Conservation (phyloP, 192 early-diverging fungal genomes). For the Entomortierella parvispora region DNA sequence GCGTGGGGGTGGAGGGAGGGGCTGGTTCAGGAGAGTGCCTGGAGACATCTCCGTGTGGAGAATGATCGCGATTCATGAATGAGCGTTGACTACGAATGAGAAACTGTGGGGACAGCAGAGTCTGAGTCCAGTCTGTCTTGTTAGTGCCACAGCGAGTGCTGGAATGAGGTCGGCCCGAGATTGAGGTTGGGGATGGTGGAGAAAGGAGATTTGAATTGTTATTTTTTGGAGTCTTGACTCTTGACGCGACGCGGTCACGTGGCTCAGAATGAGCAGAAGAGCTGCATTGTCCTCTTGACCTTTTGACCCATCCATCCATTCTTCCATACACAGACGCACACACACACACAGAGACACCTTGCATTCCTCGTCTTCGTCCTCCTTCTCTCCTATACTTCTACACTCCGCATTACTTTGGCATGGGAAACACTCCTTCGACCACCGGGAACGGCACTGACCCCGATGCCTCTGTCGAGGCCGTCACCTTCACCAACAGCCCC, state of each 20-base stretch:
- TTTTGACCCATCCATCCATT: not conserved
- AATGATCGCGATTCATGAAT: no score
- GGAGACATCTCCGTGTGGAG: no score
- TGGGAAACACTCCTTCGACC: conserved; percentile 49
- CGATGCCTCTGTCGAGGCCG: conserved; percentile 28
- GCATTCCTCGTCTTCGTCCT: not conserved
- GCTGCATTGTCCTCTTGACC: not conserved
- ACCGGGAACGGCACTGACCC: conserved; percentile 17
- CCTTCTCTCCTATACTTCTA: not conserved
- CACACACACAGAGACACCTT: not conserved
- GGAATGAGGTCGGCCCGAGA: no score
- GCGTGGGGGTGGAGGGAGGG: no score
- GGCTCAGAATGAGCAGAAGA: not conserved
- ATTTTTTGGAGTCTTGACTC: not conserved
- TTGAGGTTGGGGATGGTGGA: no score
- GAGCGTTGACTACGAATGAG: no score
- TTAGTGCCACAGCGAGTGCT: no score
- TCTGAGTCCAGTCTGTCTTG: no score
- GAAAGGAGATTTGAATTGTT: not conserved
- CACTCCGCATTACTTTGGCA: not conserved
- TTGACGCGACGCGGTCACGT: not conserved
- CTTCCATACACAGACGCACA: not conserved
- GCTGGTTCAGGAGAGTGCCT: no score
- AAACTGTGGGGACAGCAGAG: no score
- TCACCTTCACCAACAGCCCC: conserved; percentile 44